A percentile compares a stretch with the other conserved stretches of the same genome.
Conservation (phyloP, 2,329 filamentous ascomycete species). For the Fusarium sp. region DNA sequence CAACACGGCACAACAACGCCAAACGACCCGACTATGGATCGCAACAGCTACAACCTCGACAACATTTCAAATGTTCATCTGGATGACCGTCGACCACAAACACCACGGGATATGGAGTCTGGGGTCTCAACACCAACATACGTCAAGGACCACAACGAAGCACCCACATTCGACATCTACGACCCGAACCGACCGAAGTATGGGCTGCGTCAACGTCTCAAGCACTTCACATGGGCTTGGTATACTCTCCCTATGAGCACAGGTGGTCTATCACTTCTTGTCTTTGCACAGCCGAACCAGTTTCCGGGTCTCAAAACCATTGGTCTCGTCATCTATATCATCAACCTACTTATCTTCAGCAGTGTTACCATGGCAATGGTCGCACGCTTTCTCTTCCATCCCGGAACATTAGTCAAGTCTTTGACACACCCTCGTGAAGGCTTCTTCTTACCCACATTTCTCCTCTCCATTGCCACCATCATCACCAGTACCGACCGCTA, state of each 20-base stretch:
- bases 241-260: slow-evolving; percentile 82
- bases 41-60: slow-evolving; percentile 23
- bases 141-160: slow-evolving; percentile 1
- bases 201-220: slow-evolving; percentile 59
- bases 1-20: slow-evolving; percentile 3
- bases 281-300: slow-evolving; percentile 71
- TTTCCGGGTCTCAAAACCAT: slow-evolving; percentile 74
- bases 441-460: slow-evolving; percentile 79
- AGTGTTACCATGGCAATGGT: slow-evolving; percentile 66
- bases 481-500: slow-evolving; percentile 76
- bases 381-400: slow-evolving; percentile 72
- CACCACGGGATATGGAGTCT: slow-evolving; percentile 19
- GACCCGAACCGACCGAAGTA: slow-evolving; percentile 51
- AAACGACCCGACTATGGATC: slow-evolving; percentile 1
- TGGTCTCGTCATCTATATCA: slow-evolving; percentile 74
- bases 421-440: slow-evolving; percentile 75
- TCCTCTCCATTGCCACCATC: slow-evolving; percentile 75
- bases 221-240: slow-evolving; percentile 79
- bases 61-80: not conserved
- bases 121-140: slow-evolving; percentile 21
- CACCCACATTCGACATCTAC: slow-evolving; percentile 23
- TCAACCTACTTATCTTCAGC: slow-evolving; percentile 75
- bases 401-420: slow-evolving; percentile 65
- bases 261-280: slow-evolving; percentile 76
- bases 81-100: not conserved